Conservation (phyloP, 2,329 filamentous ascomycete species). For the Aspergillus tamarii region DNA sequence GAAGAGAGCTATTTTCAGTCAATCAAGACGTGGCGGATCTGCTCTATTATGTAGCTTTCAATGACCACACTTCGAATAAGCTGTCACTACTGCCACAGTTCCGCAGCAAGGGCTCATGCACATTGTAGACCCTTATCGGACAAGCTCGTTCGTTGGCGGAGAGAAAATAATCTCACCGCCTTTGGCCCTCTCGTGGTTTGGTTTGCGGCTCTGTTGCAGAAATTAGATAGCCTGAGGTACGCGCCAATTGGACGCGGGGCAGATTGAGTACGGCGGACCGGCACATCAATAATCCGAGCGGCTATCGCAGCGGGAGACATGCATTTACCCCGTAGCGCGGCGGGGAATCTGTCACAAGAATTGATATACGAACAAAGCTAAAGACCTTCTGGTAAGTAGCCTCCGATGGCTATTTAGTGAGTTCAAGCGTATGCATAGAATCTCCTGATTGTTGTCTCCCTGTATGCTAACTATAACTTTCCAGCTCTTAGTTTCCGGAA, state of each 20-base stretch:
- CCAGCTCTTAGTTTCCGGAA: conserved; percentile 17
- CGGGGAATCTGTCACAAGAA: conserved; percentile 20
- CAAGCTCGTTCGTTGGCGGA: conserved; percentile 18
- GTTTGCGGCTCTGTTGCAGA: background rate
- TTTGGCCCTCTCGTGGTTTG: conserved; percentile 11
- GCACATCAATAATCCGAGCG: conserved; percentile 25
- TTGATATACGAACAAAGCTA: conserved; percentile 1
- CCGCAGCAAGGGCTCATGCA: conserved; percentile 19
- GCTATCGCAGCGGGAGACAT: conserved; percentile 16
- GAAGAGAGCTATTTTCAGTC: background rate
- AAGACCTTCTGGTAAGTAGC: background rate
- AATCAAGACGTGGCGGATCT: background rate
- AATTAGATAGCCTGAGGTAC: background rate
- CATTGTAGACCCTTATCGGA: conserved; percentile 21
- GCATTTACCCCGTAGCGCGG: conserved; percentile 9
- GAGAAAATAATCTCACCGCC: conserved; percentile 17
- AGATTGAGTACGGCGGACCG: conserved; percentile 18
- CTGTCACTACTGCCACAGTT: conserved; percentile 8
- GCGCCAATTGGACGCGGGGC: conserved; percentile 25
- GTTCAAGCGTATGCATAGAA: background rate
- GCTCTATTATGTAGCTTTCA: background rate
- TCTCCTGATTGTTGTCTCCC: conserved; percentile 8
- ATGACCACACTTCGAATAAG: background rate
- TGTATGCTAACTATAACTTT: background rate
- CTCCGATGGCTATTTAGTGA: background rate